These are phyloP conservation scores for Thinopyrum elongatum DNA, from an alignment of 176 grass and related monocot species.

Conservation along the genomic window DNA sequence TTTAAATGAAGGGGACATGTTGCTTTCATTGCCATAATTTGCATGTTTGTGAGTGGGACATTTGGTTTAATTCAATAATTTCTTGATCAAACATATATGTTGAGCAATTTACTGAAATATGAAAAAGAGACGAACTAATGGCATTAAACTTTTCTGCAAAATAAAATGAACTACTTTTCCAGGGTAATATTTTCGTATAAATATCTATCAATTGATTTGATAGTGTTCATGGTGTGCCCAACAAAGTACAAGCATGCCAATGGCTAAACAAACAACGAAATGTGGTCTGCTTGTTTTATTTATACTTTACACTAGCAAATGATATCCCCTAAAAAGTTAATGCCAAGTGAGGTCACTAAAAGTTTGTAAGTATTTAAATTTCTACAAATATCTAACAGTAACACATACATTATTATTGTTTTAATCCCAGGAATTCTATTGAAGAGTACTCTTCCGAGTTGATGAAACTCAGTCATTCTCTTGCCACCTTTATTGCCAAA, in stretches of 20 bases:
- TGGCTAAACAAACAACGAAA: too few relatives aligned
- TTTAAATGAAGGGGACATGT: too few relatives aligned
- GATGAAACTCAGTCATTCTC: conserved; percentile 27
- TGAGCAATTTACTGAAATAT: not conserved
- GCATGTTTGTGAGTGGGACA: too few relatives aligned
- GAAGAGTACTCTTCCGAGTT: conserved; percentile 42
- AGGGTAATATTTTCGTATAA: not conserved
- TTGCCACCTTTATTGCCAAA: conserved; percentile 30
- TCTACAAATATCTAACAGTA: not conserved
- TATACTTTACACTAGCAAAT: not conserved
- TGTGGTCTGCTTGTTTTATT: too few relatives aligned
- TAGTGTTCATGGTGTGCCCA: not conserved
- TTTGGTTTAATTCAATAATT: too few relatives aligned
- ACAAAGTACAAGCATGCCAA: too few relatives aligned
- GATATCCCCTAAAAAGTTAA: not conserved
- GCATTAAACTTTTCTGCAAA: not conserved
- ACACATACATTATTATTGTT: not conserved
- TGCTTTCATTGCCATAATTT: too few relatives aligned
- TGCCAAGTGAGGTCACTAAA: not conserved
- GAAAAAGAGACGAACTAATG: not conserved
- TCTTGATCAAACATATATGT: not conserved
- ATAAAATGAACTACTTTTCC: not conserved
- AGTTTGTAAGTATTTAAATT: not conserved
- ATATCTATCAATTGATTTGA: not conserved
- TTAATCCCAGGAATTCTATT: conserved; percentile 31